Conservation (phyloP, 352 stramenopile species). For the Phytophthora hybrid region DNA sequence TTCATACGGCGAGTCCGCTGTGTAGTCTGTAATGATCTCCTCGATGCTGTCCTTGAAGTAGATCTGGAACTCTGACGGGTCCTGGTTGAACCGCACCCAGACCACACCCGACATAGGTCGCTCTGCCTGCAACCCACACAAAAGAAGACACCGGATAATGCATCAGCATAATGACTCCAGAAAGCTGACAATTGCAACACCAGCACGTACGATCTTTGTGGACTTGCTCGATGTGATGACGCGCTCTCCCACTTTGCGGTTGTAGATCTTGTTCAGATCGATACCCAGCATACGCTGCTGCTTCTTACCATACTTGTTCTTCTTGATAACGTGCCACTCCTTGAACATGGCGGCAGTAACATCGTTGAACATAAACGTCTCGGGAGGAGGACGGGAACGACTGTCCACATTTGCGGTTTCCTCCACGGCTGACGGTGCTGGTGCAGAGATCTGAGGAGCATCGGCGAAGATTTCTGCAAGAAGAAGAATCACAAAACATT, state of each 20-base stretch:
- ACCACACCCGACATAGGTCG: constrained; percentile 86
- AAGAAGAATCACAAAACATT: too few relatives aligned
- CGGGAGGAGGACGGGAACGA: constrained; percentile 72
- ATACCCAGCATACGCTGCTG: constrained; percentile 90
- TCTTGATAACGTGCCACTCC: constrained; percentile 92
- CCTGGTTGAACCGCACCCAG: constrained; percentile 89
- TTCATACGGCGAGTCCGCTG: constrained; percentile 84
- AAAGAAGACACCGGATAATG: not conserved
- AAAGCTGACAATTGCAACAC: not conserved
- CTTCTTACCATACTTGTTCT: constrained; percentile 92
- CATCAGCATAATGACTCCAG: not conserved
- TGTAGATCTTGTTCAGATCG: constrained; percentile 92
- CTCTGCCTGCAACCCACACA: constrained; percentile 60
- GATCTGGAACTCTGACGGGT: constrained; percentile 89
- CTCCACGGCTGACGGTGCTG: constrained; percentile 70
- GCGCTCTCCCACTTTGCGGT: constrained; percentile 90
- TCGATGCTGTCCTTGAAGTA: constrained; percentile 91
- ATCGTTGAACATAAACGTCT: constrained; percentile 94
- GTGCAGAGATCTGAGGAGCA: constrained; percentile 76
- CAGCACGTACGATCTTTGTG: constrained; percentile 86
- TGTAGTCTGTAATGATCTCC: constrained; percentile 91
- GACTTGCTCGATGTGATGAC: constrained; percentile 91
- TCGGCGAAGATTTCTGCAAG: constrained; percentile 91
- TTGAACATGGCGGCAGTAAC: constrained; percentile 92
- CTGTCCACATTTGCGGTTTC: constrained; percentile 73